phyloP scores from a whole-genome alignment of 495 filamentous ascomycete genomes.

The Neurospora sp. region DNA sequence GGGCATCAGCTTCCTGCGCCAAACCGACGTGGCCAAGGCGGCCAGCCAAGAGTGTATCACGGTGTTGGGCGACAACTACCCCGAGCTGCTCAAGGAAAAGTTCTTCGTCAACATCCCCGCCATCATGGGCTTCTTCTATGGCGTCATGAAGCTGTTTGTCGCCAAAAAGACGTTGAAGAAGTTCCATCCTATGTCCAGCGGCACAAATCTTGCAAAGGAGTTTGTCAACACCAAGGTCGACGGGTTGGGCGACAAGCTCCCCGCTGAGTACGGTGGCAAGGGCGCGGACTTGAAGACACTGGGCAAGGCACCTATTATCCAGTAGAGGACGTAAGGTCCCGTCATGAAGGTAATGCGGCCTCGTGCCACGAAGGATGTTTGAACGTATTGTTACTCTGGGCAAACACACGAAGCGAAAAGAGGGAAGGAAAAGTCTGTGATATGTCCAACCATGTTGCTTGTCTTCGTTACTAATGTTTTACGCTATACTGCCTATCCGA shows the following conservation, averaged over 20 bases:
- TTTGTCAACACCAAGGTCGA: conserved; percentile 38
- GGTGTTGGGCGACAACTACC: conserved; percentile 68
- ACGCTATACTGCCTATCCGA: not conserved
- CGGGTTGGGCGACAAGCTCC: conserved; percentile 45
- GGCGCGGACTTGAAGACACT: conserved; percentile 35
- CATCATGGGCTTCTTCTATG: conserved; percentile 82
- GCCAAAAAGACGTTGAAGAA: conserved; percentile 73
- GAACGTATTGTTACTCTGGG: not conserved
- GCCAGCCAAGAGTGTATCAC: conserved; percentile 71
- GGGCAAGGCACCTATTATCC: conserved; percentile 23
- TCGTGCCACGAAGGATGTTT: not conserved
- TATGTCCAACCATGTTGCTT: not conserved
- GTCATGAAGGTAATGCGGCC: not conserved
- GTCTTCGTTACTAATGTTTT: not conserved
- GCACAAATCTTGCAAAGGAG: conserved; percentile 55
- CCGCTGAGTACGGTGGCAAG: conserved; percentile 68
- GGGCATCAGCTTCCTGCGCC: conserved; percentile 67
- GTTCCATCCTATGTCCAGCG: conserved; percentile 73
- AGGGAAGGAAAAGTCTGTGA: not conserved
- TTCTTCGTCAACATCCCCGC: conserved; percentile 87
- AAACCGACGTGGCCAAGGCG: conserved; percentile 56
- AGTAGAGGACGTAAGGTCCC: conserved; percentile 4
- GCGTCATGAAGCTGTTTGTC: conserved; percentile 68
- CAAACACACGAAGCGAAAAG: not conserved
- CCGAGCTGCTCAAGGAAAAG: conserved; percentile 77